Evolutionary conservation across 495 filamentous ascomycete genomes (phyloP).

Genomic region (Penicillium pancosmium): DNA sequence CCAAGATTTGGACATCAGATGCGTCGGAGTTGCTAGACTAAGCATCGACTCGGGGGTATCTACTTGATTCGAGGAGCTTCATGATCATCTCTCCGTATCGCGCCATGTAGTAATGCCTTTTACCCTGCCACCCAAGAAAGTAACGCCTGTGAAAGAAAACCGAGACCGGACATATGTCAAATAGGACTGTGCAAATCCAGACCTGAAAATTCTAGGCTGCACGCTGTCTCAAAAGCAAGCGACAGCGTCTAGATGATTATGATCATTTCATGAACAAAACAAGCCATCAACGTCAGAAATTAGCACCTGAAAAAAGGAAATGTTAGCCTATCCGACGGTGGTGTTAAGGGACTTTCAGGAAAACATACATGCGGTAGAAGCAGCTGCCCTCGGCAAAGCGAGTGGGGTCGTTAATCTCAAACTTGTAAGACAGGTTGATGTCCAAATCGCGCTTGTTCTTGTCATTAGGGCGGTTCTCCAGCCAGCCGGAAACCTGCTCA

Average conservation of each 20-base stretch:
- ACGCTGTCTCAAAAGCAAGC: slow-evolving; percentile 25
- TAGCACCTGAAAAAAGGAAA: slow-evolving; percentile 42
- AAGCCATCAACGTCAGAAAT: slow-evolving; percentile 25
- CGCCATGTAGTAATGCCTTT: slow-evolving; percentile 51
- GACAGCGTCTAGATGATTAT: slow-evolving; percentile 26
- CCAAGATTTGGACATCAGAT: slow-evolving; percentile 28
- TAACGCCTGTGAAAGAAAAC: slow-evolving; percentile 39
- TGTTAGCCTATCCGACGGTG: slow-evolving; percentile 28
- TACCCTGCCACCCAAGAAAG: slow-evolving; percentile 42
- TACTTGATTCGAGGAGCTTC: slow-evolving; percentile 55
- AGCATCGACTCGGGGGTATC: slow-evolving; percentile 58
- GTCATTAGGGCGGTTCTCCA: slow-evolving; percentile 85
- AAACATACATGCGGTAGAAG: slow-evolving; percentile 83
- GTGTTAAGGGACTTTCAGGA: background rate
- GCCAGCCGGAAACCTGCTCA: slow-evolving; percentile 69
- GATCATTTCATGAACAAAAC: slow-evolving; percentile 15
- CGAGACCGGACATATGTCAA: slow-evolving; percentile 27
- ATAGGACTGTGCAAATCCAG: slow-evolving; percentile 27
- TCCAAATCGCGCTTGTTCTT: slow-evolving; percentile 95
- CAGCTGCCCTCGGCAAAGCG: slow-evolving; percentile 70
- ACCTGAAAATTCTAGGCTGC: slow-evolving; percentile 39
- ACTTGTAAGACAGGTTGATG: slow-evolving; percentile 80
- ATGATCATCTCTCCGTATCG: slow-evolving; percentile 50
- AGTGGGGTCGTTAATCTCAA: slow-evolving; percentile 72
- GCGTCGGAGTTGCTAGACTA: slow-evolving; percentile 48